Evolutionary conservation across 495 filamentous ascomycete species (phyloP).

Genomic region (Thermothielavioides terrestris): DNA sequence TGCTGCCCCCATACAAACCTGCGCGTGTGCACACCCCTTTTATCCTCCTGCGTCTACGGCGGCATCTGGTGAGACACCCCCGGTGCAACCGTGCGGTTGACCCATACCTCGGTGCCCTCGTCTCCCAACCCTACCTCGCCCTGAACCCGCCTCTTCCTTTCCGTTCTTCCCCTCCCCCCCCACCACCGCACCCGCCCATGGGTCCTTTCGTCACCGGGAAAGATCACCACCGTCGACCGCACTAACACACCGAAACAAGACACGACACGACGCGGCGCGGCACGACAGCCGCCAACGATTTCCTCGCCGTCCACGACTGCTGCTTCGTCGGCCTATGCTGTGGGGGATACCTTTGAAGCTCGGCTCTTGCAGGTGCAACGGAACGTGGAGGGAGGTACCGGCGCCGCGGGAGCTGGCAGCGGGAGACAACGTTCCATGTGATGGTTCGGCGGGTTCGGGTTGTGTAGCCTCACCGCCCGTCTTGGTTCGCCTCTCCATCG

Average conservation of each 20-base stretch:
- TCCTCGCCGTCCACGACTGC: background rate
- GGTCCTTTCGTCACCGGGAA: background rate
- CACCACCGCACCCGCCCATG: slow-evolving; percentile 5
- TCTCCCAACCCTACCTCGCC: slow-evolving; percentile 26
- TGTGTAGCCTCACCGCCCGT: slow-evolving; percentile 39
- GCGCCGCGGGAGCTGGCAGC: slow-evolving; percentile 38
- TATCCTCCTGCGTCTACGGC: slow-evolving; percentile 32
- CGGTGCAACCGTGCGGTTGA: slow-evolving; percentile 23
- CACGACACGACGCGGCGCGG: too few relatives aligned
- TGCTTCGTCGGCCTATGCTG: slow-evolving; percentile 16
- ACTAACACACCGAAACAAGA: slow-evolving; percentile 9
- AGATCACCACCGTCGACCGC: slow-evolving; percentile 6
- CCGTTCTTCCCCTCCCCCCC: slow-evolving; percentile 4
- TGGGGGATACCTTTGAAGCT: slow-evolving; percentile 17
- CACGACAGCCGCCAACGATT: slow-evolving; percentile 13
- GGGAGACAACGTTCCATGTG: slow-evolving; percentile 35
- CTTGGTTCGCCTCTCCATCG: slow-evolving; percentile 30
- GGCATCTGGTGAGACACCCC: slow-evolving; percentile 25
- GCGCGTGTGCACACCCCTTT: slow-evolving; percentile 8
- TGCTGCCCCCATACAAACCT: slow-evolving; percentile 26
- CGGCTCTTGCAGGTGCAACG: slow-evolving; percentile 24
- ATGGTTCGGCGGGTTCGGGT: slow-evolving; percentile 40
- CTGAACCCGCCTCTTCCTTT: slow-evolving; percentile 23
- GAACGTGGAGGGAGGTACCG: slow-evolving; percentile 32
- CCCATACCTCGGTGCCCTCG: too few relatives aligned